Conservation (phyloP, 106 monocot genomes). For the Allium fistulosum region DNA sequence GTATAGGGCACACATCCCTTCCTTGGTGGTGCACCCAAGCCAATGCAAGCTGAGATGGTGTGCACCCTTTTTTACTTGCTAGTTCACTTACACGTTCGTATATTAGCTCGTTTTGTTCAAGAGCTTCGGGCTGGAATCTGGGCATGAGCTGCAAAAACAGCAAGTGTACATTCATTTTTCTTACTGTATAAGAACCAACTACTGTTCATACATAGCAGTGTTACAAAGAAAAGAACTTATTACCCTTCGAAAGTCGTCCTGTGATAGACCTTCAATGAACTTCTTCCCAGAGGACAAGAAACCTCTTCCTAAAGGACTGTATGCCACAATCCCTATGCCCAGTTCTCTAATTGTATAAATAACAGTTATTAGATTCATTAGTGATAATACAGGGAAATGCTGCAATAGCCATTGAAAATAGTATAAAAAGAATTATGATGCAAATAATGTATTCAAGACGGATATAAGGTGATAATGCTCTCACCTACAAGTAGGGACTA, state of each 20-base stretch:
- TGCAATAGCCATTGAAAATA: too few relatives aligned
- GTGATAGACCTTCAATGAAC: neutral
- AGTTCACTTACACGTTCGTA: constrained; percentile 57
- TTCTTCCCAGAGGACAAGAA: constrained; percentile 29
- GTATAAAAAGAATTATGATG: too few relatives aligned
- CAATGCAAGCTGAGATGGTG: constrained; percentile 68
- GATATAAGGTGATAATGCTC: neutral
- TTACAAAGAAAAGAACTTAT: too few relatives aligned
- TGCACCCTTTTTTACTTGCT: constrained; percentile 65
- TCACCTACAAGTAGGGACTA: constrained; percentile 35
- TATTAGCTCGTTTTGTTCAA: constrained; percentile 41
- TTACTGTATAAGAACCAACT: too few relatives aligned
- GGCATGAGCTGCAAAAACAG: constrained; percentile 14
- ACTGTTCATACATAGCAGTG: too few relatives aligned
- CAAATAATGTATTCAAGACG: too few relatives aligned
- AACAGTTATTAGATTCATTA: too few relatives aligned
- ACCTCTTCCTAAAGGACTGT: constrained; percentile 78
- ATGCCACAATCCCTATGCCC: constrained; percentile 86
- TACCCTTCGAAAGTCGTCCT: neutral
- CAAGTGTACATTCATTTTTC: too few relatives aligned
- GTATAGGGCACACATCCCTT: constrained; percentile 71
- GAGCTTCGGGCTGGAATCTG: constrained; percentile 49
- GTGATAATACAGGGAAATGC: too few relatives aligned
- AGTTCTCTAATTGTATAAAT: constrained; percentile 43
- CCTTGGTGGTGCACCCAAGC: constrained; percentile 84